Conservation (phyloP, 352 stramenopile genomes). For the Globisporangium paddicum region DNA sequence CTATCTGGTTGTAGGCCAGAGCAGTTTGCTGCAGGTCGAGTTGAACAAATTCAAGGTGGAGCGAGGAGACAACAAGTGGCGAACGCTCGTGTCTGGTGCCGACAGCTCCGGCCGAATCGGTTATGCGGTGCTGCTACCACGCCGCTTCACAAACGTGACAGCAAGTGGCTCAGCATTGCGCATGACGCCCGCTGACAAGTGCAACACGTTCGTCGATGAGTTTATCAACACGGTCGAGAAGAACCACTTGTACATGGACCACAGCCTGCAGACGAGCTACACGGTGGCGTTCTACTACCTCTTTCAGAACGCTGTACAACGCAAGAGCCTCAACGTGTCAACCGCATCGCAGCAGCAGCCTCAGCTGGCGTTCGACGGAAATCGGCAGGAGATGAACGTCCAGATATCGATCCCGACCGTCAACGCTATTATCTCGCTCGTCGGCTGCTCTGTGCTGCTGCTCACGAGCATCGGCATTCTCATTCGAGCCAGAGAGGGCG, state of each 20-base stretch:
- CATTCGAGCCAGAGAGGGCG: background rate
- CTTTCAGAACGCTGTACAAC: slow-evolving; percentile 24
- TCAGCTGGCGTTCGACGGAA: background rate
- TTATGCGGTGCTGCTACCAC: no score
- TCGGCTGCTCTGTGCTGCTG: slow-evolving; percentile 1
- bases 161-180: background rate
- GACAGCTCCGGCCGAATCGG: no score
- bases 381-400: background rate
- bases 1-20: background rate
- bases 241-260: slow-evolving; percentile 41
- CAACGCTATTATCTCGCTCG: background rate
- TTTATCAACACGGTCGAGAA: slow-evolving; percentile 16
- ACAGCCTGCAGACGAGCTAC: slow-evolving; percentile 28
- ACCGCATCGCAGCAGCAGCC: no score
- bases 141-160: slow-evolving; percentile 1
- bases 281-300: slow-evolving; percentile 28
- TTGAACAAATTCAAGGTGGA: slow-evolving; percentile 5
- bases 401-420: background rate
- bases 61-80: no score
- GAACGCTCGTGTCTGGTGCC: no score
- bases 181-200: background rate
- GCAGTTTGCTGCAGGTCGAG: background rate
- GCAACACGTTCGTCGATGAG: slow-evolving; percentile 4
- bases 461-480: background rate
- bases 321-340: background rate